Evolutionary conservation across 2,329 filamentous ascomycete species (phyloP).

Genomic region (Aspergillus proliferans): DNA sequence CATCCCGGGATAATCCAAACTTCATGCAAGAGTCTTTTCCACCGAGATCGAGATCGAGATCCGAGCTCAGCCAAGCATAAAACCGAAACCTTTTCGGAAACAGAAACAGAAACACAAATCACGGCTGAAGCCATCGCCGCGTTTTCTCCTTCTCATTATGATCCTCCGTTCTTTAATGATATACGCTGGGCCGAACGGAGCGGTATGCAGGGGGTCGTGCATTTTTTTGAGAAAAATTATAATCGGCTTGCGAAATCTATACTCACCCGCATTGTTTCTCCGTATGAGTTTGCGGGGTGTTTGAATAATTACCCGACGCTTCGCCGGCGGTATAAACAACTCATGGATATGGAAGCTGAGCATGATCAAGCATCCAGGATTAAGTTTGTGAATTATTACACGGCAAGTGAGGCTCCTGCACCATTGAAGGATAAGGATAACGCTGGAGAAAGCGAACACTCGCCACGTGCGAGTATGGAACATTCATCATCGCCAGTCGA

Average conservation of each 20-base stretch:
- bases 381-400: slow-evolving; percentile 86
- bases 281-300: slow-evolving; percentile 75
- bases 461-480: slow-evolving; percentile 14
- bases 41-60: slow-evolving; percentile 1
- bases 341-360: slow-evolving; percentile 67
- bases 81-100: slow-evolving; percentile 9
- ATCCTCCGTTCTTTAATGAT: slow-evolving; percentile 72
- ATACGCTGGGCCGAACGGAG: slow-evolving; percentile 62
- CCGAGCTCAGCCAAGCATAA: slow-evolving; percentile 10
- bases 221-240: slow-evolving; percentile 77
- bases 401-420: slow-evolving; percentile 50
- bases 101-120: slow-evolving; percentile 7
- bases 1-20: slow-evolving; percentile 82
- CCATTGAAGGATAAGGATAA: slow-evolving; percentile 23
- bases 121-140: slow-evolving; percentile 13
- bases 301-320: slow-evolving; percentile 70
- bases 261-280: slow-evolving; percentile 67
- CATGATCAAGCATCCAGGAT: slow-evolving; percentile 46
- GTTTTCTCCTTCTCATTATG: slow-evolving; percentile 57
- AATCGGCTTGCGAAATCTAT: slow-evolving; percentile 66
- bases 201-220: slow-evolving; percentile 55
- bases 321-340: slow-evolving; percentile 60
- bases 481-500: slow-evolving; percentile 3
- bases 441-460: slow-evolving; percentile 8
- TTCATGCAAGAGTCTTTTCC: not conserved